Percentiles rank a stretch among this genome's conserved stretches.
Evolutionary conservation across 768 basidiomycete species (phyloP).

Genomic region (Lactarius sanguifluus): DNA sequence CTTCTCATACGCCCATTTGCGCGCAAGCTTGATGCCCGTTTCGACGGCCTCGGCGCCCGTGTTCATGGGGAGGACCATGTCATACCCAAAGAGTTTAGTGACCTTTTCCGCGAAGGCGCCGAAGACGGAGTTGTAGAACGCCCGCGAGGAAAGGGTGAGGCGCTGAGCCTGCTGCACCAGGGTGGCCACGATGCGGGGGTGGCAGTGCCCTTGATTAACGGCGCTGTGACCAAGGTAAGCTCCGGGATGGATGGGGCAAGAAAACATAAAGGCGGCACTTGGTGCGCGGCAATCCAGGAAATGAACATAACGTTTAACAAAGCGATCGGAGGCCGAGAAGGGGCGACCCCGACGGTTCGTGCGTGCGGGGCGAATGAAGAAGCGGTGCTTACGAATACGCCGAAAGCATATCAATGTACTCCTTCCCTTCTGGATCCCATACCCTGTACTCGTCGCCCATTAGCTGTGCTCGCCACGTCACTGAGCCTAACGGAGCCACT

Average conservation of each 20-base stretch:
- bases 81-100: conserved; percentile 83
- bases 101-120: conserved; percentile 87
- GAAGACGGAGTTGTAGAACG: conserved; percentile 93
- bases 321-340: background rate
- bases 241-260: background rate
- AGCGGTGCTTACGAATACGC: conserved; percentile 81
- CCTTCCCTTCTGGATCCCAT: conserved; percentile 93
- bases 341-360: background rate
- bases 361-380: conserved; percentile 1
- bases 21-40: conserved; percentile 90
- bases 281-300: no score
- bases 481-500: conserved; percentile 45
- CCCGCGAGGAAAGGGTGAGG: conserved; percentile 91
- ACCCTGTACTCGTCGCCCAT: conserved; percentile 46
- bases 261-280: background rate
- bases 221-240: conserved; percentile 50
- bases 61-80: conserved; percentile 98
- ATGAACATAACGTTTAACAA: background rate
- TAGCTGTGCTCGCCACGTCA: conserved; percentile 23
- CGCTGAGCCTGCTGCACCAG: conserved; percentile 83
- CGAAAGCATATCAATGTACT: conserved; percentile 97
- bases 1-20: conserved; percentile 95
- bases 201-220: conserved; percentile 95
- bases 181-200: conserved; percentile 80
- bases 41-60: conserved; percentile 99